A percentile compares a stretch with the other conserved stretches of the same genome.
phyloP scores from a whole-genome alignment of 2,329 filamentous ascomycete genomes.

The Onygena corvina region DNA sequence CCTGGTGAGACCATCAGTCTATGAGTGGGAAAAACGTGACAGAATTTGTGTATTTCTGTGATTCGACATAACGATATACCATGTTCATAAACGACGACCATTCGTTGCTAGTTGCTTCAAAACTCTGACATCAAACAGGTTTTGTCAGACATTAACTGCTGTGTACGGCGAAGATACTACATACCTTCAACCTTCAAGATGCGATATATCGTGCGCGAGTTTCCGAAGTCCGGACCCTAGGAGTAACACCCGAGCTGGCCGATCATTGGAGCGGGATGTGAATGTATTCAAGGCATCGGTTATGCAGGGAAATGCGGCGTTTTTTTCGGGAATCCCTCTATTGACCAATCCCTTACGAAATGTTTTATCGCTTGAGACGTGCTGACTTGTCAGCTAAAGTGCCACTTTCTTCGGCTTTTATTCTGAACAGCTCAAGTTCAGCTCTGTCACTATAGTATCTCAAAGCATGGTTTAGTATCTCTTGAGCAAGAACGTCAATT shows the following conservation, averaged over 20 bases:
- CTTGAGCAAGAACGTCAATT: slow-evolving; percentile 39
- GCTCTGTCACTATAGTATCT: slow-evolving; percentile 37
- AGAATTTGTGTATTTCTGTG: slow-evolving; percentile 18
- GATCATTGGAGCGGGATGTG: slow-evolving; percentile 7
- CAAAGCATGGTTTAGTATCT: slow-evolving; percentile 37
- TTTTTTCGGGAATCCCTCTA: slow-evolving; percentile 39
- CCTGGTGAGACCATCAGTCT: slow-evolving; percentile 47
- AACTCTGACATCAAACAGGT: slow-evolving; percentile 23
- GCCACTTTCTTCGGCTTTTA: slow-evolving; percentile 27
- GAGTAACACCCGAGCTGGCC: slow-evolving; percentile 34
- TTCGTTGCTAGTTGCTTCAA: slow-evolving; percentile 46
- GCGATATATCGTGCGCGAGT: slow-evolving; percentile 41
- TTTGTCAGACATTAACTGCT: neutral
- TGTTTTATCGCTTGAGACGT: slow-evolving; percentile 46
- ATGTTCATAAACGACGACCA: slow-evolving; percentile 49
- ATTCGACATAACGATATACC: slow-evolving; percentile 41
- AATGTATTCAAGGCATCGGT: slow-evolving; percentile 20
- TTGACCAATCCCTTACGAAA: slow-evolving; percentile 47
- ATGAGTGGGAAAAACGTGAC: slow-evolving; percentile 41
- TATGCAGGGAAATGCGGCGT: slow-evolving; percentile 29
- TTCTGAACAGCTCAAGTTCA: slow-evolving; percentile 37
- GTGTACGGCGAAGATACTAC: neutral
- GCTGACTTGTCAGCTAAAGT: slow-evolving; percentile 36
- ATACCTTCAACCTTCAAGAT: slow-evolving; percentile 25
- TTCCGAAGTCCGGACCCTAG: slow-evolving; percentile 45